Evolutionary conservation across 2,329 filamentous ascomycete genomes (phyloP).

Genomic region (Fusarium sp.): DNA sequence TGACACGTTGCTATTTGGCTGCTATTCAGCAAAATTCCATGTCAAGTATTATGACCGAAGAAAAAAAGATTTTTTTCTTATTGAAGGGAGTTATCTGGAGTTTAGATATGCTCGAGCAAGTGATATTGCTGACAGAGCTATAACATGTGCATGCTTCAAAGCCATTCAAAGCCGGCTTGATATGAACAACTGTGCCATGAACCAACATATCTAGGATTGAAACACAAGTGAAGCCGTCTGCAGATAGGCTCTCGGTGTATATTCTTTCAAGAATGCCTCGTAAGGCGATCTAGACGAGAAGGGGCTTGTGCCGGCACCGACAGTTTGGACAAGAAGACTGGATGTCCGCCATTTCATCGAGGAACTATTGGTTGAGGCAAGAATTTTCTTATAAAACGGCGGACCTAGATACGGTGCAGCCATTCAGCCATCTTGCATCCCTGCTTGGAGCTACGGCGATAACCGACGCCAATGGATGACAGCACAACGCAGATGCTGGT

Average conservation of each 20-base stretch:
- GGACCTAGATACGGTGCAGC: not conserved
- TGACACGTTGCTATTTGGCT: no score
- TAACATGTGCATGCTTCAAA: no score
- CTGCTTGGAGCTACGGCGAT: conserved; percentile 23
- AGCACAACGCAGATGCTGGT: conserved; percentile 1
- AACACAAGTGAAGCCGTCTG: no score
- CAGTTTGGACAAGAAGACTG: conserved; percentile 10
- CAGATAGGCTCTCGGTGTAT: not conserved
- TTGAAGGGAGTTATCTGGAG: no score
- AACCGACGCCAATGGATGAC: conserved; percentile 16
- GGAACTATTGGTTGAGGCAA: conserved; percentile 10
- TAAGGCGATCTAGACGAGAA: conserved; percentile 1
- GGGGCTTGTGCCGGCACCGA: conserved; percentile 14
- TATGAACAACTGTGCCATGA: no score
- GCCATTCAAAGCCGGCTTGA: no score
- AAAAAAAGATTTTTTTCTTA: no score
- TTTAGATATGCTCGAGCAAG: no score
- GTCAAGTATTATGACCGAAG: not conserved
- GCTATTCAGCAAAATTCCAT: not conserved
- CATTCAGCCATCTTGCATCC: not conserved
- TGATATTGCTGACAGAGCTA: no score
- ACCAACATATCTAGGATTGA: no score
- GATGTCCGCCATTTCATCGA: conserved; percentile 23
- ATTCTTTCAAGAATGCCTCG: conserved; percentile 13
- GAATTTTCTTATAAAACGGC: conserved; percentile 16